These are phyloP conservation scores for Talaromyces nanjingensis DNA, from an alignment of 495 filamentous ascomycete species.

Conservation along the genomic window DNA sequence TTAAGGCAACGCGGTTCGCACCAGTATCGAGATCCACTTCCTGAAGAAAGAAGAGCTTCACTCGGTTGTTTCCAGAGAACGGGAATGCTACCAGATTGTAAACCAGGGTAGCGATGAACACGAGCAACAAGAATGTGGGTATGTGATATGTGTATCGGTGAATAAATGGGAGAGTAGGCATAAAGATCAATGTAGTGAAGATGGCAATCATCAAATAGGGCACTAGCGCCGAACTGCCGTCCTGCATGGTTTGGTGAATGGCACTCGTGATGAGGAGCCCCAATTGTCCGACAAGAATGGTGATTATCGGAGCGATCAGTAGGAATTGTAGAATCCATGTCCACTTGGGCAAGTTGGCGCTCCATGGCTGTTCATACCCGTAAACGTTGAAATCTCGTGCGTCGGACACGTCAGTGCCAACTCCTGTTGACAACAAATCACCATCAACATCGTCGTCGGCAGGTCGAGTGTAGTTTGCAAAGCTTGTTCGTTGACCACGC, in stretches of 20 bases:
- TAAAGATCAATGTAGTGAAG: slow-evolving; percentile 64
- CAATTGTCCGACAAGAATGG: slow-evolving; percentile 68
- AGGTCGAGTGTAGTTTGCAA: slow-evolving; percentile 59
- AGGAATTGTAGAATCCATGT: slow-evolving; percentile 85
- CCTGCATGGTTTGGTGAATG: slow-evolving; percentile 71
- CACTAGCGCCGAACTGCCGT: slow-evolving; percentile 58
- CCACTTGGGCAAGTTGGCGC: slow-evolving; percentile 67
- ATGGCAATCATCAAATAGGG: slow-evolving; percentile 64
- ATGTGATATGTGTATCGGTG: slow-evolving; percentile 82
- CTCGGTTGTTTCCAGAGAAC: slow-evolving; percentile 67
- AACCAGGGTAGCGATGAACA: slow-evolving; percentile 70
- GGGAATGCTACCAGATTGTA: slow-evolving; percentile 89
- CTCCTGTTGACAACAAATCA: slow-evolving; percentile 9
- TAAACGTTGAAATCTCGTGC: slow-evolving; percentile 46
- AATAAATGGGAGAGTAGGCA: slow-evolving; percentile 74
- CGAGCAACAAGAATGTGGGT: slow-evolving; percentile 64
- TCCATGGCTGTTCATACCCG: slow-evolving; percentile 82
- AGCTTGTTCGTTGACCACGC: slow-evolving; percentile 56
- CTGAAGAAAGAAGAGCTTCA: slow-evolving; percentile 86
- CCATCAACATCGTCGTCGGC: slow-evolving; percentile 22
- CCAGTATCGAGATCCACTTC: slow-evolving; percentile 70
- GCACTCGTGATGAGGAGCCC: slow-evolving; percentile 66
- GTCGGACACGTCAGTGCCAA: slow-evolving; percentile 25
- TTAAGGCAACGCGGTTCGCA: slow-evolving; percentile 59
- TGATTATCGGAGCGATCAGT: slow-evolving; percentile 64